Evolutionary conservation across 2,329 filamentous ascomycete genomes (phyloP), one percentile per base, ranked within the genome.

Genomic region (Monilinia vaccinii-corymbosi): DNA sequence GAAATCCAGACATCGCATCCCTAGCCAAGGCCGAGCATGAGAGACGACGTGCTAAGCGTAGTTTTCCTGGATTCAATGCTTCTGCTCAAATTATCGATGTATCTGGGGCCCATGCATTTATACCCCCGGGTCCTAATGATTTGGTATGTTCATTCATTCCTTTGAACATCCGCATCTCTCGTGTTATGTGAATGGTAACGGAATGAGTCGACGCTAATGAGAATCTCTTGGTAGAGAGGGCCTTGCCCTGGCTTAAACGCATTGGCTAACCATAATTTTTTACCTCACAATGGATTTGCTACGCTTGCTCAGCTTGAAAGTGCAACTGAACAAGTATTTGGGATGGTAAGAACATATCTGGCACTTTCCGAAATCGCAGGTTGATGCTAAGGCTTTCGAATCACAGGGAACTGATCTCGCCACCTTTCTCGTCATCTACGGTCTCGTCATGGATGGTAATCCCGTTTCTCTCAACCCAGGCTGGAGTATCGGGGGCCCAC

Each of bases 221-320:
- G 11, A 44, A 44, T 11, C 14, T 51, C 14, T n/a, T 25, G 2
- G 25, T 11, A 51, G 49, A 23, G 64, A 40, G 64, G 64, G 18
- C 64, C 64, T 23, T 75, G 74, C 61, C 74, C 74, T 0, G 73
- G 73, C 48, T 65, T 76, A 34, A 76, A 76, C 63, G 73, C 74
- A 9, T 62, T 76, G n/a, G 74, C 74, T 49, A 75, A 75, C 51
- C 74, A 75, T 66, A 71, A 68, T 16, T 75, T 75, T 58, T 71
- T 75, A 25, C 70, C 70, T 21, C 72, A 69, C 13, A 70, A 71
- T 63, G 73, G 73, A 25, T 66, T 74, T 46, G 49, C 36, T 42
- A 52, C 50, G 5, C n/a, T 31, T 42, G n/a, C 49, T 31, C 49
- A 52, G 14, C 8, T 52, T 16, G 36, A 28, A 31, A 31, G 16